phyloP scores from a whole-genome alignment of 306 rosid species.

The Rosa chinensis region DNA sequence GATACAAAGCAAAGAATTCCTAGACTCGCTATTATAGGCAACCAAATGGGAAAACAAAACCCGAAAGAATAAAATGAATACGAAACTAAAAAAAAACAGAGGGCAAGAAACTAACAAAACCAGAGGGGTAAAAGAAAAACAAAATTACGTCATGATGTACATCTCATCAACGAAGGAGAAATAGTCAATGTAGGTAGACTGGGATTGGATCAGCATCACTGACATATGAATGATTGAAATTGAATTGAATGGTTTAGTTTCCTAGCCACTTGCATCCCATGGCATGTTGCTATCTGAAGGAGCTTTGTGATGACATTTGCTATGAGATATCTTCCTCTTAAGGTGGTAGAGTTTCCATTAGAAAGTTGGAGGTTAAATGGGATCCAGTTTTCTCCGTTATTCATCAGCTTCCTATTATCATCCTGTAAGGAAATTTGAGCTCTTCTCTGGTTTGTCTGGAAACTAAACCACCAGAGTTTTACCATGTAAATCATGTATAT shows the following conservation, averaged over 20 bases:
- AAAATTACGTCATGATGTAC: conserved; percentile 26
- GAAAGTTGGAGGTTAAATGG: neutral
- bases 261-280: conserved; percentile 4
- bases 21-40: conserved; percentile 37
- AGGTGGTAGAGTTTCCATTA: neutral
- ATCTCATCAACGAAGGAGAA: conserved; percentile 56
- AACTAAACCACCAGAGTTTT: neutral
- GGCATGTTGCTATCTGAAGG: neutral
- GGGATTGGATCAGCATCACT: conserved; percentile 10
- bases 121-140: too few relatives aligned
- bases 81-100: neutral
- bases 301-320: neutral
- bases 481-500: neutral
- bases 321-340: neutral
- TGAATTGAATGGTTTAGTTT: neutral
- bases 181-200: conserved; percentile 1
- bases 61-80: conserved; percentile 72
- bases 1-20: conserved; percentile 48
- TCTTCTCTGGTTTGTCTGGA: neutral
- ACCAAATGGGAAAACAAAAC: conserved; percentile 31
- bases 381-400: neutral
- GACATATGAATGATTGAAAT: neutral
- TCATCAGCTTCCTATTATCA: neutral
- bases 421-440: neutral
- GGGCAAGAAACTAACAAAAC: conserved; percentile 17